Conservation (phyloP, 495 filamentous ascomycete genomes). For the Hapsidospora chrysogenum region DNA sequence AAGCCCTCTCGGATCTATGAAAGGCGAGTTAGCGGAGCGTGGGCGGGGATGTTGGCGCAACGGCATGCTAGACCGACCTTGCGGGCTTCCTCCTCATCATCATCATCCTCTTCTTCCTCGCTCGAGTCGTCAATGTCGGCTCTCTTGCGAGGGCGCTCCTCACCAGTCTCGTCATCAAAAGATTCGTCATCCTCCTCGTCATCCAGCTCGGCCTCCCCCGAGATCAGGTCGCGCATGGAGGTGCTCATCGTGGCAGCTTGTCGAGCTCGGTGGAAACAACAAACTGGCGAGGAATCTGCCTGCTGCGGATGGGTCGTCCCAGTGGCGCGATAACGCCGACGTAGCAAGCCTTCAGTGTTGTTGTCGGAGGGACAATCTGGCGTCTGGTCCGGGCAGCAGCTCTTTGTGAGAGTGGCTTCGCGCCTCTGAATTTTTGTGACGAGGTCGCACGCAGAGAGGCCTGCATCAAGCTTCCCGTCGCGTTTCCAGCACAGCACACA, state of each 20-base stretch:
- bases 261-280: too few relatives aligned
- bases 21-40: slow-evolving; percentile 1
- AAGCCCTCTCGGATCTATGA: slow-evolving; percentile 76
- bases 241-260: slow-evolving; percentile 44
- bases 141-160: slow-evolving; percentile 25
- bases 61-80: slow-evolving; percentile 20
- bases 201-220: slow-evolving; percentile 71
- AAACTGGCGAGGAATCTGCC: too few relatives aligned
- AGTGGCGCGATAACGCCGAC: too few relatives aligned
- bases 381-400: too few relatives aligned
- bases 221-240: slow-evolving; percentile 53
- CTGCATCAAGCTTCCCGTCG: too few relatives aligned
- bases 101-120: slow-evolving; percentile 92
- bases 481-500: too few relatives aligned
- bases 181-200: slow-evolving; percentile 87
- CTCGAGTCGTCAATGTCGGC: slow-evolving; percentile 61
- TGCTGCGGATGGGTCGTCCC: too few relatives aligned
- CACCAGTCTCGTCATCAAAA: slow-evolving; percentile 64
- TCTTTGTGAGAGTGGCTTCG: too few relatives aligned
- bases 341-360: too few relatives aligned
- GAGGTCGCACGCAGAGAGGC: too few relatives aligned
- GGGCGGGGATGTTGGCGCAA: not conserved
- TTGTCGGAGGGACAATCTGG: too few relatives aligned
- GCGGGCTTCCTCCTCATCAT: slow-evolving; percentile 66
- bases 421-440: too few relatives aligned